phyloP scores from a whole-genome alignment of 202 grass and related monocot genomes.

The Carex sylvatica region DNA sequence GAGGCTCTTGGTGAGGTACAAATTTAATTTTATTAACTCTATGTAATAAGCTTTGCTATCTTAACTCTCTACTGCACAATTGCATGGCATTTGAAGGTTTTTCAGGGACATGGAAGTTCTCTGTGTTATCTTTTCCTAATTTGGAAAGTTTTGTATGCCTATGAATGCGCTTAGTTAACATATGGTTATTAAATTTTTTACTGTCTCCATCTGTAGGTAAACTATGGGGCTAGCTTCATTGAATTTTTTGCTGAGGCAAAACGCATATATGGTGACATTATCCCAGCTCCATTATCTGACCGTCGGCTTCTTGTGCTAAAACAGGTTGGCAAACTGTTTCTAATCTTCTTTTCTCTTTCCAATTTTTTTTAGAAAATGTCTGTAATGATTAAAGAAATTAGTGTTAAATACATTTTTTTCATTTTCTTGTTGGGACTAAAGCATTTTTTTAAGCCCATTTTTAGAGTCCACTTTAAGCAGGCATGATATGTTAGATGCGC shows the following conservation, averaged over 20 bases:
- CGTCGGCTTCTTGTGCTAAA: constrained; percentile 88
- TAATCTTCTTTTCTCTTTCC: constrained; percentile 25
- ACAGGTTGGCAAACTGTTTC: constrained; percentile 47
- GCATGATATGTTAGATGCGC: neutral
- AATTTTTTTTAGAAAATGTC: neutral
- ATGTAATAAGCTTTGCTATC: constrained; percentile 23
- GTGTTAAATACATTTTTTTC: neutral
- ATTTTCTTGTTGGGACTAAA: neutral
- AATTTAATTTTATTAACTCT: constrained; percentile 13
- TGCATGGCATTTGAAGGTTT: neutral
- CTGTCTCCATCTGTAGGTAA: constrained; percentile 45
- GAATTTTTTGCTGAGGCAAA: constrained; percentile 97
- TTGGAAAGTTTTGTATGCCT: neutral
- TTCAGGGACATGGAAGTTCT: neutral
- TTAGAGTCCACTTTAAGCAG: neutral
- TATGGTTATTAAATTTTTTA: neutral
- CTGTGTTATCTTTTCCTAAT: neutral
- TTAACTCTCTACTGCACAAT: neutral
- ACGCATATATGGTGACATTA: constrained; percentile 94
- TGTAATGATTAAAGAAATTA: neutral
- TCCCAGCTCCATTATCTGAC: constrained; percentile 67
- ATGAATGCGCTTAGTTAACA: neutral
- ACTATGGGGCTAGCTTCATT: constrained; percentile 89
- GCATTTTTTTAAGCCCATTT: neutral
- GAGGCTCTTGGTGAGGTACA: constrained; percentile 94